Evolutionary conservation across 2,329 filamentous ascomycete species (phyloP).

Genomic region (Beauveria asiatica): DNA sequence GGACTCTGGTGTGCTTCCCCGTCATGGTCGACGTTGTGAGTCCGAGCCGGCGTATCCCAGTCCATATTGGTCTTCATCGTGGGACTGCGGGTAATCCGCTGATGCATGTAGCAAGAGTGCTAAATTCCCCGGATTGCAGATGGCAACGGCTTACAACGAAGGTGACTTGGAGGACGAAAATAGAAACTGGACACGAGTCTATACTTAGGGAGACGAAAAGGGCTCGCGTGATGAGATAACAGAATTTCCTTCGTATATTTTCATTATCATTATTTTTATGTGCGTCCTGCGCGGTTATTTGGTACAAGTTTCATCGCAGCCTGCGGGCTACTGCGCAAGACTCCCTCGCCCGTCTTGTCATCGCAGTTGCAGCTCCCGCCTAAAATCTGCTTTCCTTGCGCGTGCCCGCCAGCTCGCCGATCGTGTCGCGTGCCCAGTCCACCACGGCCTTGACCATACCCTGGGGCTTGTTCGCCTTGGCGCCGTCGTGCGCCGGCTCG

Average conservation of each 20-base stretch:
- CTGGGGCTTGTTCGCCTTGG: constrained; percentile 37
- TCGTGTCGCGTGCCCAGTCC: constrained; percentile 44
- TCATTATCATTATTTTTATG: constrained; percentile 9
- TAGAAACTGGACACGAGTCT: neutral
- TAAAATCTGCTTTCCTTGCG: constrained; percentile 19
- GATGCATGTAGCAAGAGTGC: neutral
- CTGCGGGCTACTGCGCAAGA: neutral
- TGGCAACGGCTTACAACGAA: no score
- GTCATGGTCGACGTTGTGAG: neutral
- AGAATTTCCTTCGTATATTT: neutral
- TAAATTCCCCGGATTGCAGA: no score
- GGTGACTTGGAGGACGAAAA: neutral
- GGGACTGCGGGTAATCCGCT: neutral
- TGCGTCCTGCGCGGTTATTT: constrained; percentile 8
- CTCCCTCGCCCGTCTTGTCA: neutral
- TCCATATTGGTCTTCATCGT: neutral
- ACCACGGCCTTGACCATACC: constrained; percentile 60
- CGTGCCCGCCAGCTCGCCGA: constrained; percentile 36
- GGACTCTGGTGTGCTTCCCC: neutral
- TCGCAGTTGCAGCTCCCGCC: neutral
- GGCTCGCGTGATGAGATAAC: no score
- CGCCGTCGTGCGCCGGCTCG: constrained; percentile 35
- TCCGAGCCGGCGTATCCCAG: neutral
- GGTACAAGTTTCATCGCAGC: neutral
- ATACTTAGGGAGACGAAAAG: no score